Base-by-base conservation (phyloP, 78 protist genomes). In the Anaeramoeba flamelloides region DNA sequence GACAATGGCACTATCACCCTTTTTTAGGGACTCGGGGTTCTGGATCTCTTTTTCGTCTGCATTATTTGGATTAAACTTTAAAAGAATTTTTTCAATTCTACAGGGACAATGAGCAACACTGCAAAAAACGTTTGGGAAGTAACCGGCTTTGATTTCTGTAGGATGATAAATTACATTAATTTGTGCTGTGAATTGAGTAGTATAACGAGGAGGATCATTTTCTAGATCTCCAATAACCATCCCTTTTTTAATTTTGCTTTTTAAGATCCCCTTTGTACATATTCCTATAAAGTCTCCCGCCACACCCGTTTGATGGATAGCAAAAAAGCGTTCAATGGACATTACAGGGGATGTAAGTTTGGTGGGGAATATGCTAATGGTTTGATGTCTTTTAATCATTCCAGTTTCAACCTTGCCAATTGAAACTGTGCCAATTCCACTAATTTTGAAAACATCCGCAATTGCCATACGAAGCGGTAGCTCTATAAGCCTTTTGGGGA, bases 391-490 rank as follows among this genome's bases (percentile, higher is more conserved):
- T 80, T 86, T 88, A 86, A 90, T 37, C 12, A 82, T 32, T 36
- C 98, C 96, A 32, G 86, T 88, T 75, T 96, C 97, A 76, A 94
- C 80, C 33, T 90, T 83, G 40, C 97, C 97, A 8, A 97, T 96
- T 40, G 86, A 91, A 40, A 96, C 99, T 2, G 95, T 93, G 40
- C 97, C 97, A 36, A 94, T 89, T 31, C 98, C 97, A 41, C 93
- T 81, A 77, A 93, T 91, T 0, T 91, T 84, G 90, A 85, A 91
- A 41, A 85, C 89, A 36, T 82, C 89, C 91, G 92, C 98, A 69
- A 95, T 80, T 76, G 95, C 89, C 96, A 93, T 92, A 39, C 92
- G 85, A 90, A 95, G 92, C 36, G 91, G 91, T 84, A 91, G 90
- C 84, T 92, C 95, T 31, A 85, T 69, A 41, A 78, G 87, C 74